Percentiles rank a stretch among this genome's conserved stretches.
Conservation (phyloP, 805 yeast genomes). For the Lipomyces orientalis region DNA sequence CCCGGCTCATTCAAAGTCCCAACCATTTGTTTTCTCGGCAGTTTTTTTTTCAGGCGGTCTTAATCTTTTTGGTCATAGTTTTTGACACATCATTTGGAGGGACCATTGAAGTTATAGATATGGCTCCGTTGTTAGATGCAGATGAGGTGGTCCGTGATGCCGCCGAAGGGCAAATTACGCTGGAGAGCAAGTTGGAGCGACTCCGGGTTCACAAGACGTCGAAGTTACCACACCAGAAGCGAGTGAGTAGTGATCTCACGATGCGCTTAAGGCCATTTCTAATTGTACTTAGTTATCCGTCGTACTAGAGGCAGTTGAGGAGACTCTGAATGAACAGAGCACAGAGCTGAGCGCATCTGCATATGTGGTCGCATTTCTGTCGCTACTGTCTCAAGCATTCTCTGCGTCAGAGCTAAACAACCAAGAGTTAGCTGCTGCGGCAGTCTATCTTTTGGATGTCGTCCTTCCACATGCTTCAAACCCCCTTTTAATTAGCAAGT, state of each 20-base stretch:
- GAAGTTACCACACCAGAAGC: constrained; percentile 86
- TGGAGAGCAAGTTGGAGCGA: constrained; percentile 67
- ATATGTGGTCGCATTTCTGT: constrained; percentile 81
- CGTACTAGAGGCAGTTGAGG: constrained; percentile 88
- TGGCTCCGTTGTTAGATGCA: neutral
- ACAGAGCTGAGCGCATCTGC: constrained; percentile 72
- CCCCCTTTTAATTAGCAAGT: constrained; percentile 70
- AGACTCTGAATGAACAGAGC: constrained; percentile 70
- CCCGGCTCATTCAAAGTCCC: constrained; percentile 6
- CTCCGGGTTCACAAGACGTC: constrained; percentile 75
- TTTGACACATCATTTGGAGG: neutral
- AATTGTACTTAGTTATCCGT: constrained; percentile 49
- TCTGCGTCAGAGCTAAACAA: constrained; percentile 61
- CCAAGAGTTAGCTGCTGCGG: constrained; percentile 66
- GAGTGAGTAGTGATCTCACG: constrained; percentile 43
- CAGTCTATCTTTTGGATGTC: constrained; percentile 72
- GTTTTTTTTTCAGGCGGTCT: constrained; percentile 6
- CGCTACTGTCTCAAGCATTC: constrained; percentile 78
- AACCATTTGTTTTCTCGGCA: neutral
- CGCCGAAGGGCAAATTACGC: constrained; percentile 30
- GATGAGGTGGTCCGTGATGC: neutral
- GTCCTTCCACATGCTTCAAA: constrained; percentile 72
- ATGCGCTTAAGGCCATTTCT: neutral
- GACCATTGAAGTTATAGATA: neutral
- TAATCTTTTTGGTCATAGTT: constrained; percentile 6